phyloP scores from a whole-genome alignment of 1,284 basidiomycete genomes.

The Schizopora paradoxa region DNA sequence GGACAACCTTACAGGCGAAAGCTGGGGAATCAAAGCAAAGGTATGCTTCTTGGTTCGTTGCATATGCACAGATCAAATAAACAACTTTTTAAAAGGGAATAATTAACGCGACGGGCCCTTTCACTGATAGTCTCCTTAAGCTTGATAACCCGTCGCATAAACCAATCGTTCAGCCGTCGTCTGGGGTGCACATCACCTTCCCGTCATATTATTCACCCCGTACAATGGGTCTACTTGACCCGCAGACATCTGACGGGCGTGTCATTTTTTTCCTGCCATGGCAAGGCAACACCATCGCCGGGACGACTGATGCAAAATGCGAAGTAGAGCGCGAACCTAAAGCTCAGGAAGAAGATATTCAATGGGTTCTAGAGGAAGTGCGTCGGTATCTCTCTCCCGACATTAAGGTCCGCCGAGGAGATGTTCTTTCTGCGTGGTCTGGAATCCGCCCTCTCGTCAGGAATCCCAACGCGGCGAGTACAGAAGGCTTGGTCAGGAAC shows the following conservation, averaged over 20 bases:
- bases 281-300: constrained; percentile 97
- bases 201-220: constrained; percentile 96
- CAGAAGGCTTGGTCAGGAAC: constrained; percentile 88
- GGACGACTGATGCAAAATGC: constrained; percentile 89
- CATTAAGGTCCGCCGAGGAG: constrained; percentile 91
- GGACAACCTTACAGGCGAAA: constrained; percentile 81
- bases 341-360: constrained; percentile 91
- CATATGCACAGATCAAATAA: constrained; percentile 2
- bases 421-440: constrained; percentile 95
- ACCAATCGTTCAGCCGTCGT: constrained; percentile 89
- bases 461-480: constrained; percentile 75
- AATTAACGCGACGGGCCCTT: constrained; percentile 96
- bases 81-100: constrained; percentile 52
- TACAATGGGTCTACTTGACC: constrained; percentile 94
- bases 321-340: constrained; percentile 75
- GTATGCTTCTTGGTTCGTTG: constrained; percentile 30
- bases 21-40: constrained; percentile 82
- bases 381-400: constrained; percentile 86
- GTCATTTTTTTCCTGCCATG: constrained; percentile 99
- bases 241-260: constrained; percentile 91
- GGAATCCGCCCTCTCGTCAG: constrained; percentile 88
- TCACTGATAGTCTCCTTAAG: constrained; percentile 81
- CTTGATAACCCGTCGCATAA: constrained; percentile 81
- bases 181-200: constrained; percentile 94
- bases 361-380: constrained; percentile 94